phyloP scores from a whole-genome alignment of 176 grass and related monocot genomes.

The Bolboschoenus planiculmis region DNA sequence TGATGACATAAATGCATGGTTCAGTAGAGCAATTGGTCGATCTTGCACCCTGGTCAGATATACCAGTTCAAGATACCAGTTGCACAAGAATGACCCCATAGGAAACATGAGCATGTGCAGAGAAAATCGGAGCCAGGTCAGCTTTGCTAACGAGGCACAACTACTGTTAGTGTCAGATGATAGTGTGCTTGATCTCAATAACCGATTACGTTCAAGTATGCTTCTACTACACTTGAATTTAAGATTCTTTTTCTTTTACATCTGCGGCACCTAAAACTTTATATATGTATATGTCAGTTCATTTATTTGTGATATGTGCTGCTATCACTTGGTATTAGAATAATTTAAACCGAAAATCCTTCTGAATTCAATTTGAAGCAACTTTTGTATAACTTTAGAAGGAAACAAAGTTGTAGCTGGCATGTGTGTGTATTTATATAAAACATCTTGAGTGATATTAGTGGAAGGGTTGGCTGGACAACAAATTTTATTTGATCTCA shows the following conservation, averaged over 20 bases:
- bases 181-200: slow-evolving; percentile 71
- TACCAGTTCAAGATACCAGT: slow-evolving; percentile 46
- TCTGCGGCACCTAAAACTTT: not conserved
- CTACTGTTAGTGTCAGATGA: slow-evolving; percentile 71
- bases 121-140: slow-evolving; percentile 64
- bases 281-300: not conserved
- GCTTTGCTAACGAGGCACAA: slow-evolving; percentile 89
- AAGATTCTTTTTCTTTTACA: not conserved
- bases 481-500: no score
- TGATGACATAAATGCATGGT: slow-evolving; percentile 72
- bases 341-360: not conserved
- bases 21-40: slow-evolving; percentile 58
- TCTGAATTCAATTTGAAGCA: not conserved
- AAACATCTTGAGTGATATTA: not conserved
- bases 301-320: slow-evolving; percentile 15
- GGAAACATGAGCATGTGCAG: slow-evolving; percentile 41
- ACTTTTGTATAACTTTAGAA: not conserved
- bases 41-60: slow-evolving; percentile 75
- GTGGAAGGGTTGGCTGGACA: no score
- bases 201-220: slow-evolving; percentile 55
- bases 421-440: no score
- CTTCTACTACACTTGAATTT: not conserved
- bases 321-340: not conserved
- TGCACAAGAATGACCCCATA: slow-evolving; percentile 15
- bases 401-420: not conserved